These are phyloP conservation scores for Juncus inflexus DNA, from an alignment of 176 grass and related monocot genomes.

Conservation along the genomic window DNA sequence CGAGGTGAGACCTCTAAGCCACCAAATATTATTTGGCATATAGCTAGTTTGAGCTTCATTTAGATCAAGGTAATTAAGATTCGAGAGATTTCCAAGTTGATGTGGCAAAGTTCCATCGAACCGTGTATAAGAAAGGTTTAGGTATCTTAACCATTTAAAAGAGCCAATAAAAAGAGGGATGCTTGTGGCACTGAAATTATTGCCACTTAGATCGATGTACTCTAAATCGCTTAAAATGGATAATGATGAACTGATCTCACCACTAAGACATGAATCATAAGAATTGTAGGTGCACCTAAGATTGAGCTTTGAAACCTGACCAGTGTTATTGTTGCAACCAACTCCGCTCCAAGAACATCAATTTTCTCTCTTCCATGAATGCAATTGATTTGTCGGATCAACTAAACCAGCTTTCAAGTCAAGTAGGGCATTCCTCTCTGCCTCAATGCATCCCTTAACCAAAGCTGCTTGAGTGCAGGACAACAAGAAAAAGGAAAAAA, in stretches of 20 bases:
- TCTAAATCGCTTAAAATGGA: conserved; percentile 19
- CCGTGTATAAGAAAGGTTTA: neutral
- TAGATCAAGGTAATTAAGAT: conserved; percentile 13
- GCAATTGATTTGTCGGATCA: no score
- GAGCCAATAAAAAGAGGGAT: conserved; percentile 17
- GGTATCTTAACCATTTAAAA: conserved; percentile 7
- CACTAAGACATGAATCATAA: neutral
- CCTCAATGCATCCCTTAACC: no score
- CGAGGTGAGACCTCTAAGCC: conserved; percentile 18
- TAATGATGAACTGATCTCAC: conserved; percentile 20
- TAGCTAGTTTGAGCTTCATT: no score
- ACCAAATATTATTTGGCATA: conserved; percentile 12
- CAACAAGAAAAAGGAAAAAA: no score
- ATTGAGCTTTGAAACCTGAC: no score
- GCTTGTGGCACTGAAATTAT: neutral
- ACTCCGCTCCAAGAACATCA: no score
- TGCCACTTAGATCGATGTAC: conserved; percentile 16
- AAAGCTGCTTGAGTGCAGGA: no score
- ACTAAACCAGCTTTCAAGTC: no score
- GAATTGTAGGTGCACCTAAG: no score
- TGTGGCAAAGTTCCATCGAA: conserved; percentile 13
- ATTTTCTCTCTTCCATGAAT: no score
- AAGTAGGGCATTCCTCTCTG: no score
- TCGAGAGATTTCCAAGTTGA: conserved; percentile 14
- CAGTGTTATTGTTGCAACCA: no score